Evolutionary conservation across 169 alveolate genomes (phyloP).

Genomic region (Perkinsus chesapeaki): DNA sequence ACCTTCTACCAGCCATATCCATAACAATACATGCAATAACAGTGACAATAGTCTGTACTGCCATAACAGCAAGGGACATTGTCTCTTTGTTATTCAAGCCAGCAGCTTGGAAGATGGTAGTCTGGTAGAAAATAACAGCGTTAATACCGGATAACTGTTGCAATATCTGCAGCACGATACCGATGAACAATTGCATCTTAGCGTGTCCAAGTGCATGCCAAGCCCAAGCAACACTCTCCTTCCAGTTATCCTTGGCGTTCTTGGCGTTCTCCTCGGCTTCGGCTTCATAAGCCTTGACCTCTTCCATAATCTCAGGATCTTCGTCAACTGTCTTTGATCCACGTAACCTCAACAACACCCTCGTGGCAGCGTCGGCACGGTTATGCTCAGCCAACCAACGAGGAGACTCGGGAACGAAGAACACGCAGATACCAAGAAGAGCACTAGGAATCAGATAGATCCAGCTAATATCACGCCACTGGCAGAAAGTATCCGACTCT

Average conservation of each 20-base stretch:
- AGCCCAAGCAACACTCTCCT: neutral
- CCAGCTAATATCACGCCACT: neutral
- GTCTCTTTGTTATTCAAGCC: neutral
- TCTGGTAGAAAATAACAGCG: neutral
- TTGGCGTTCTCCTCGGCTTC: neutral
- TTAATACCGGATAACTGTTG: neutral
- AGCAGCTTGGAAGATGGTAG: neutral
- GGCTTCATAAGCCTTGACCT: neutral
- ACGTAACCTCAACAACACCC: neutral
- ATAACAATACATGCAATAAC: neutral
- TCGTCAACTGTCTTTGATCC: neutral
- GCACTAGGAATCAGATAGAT: neutral
- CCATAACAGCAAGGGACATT: neutral
- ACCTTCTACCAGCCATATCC: neutral
- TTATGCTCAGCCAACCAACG: slow-evolving; percentile 2
- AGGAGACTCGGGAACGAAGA: neutral
- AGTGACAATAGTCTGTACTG: neutral
- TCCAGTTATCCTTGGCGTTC: neutral
- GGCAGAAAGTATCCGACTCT: neutral
- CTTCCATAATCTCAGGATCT: neutral
- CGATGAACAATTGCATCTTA: neutral
- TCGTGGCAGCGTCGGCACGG: neutral
- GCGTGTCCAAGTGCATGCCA: neutral
- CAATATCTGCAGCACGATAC: neutral
- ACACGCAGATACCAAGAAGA: neutral